Percentiles rank a stretch among this genome's conserved stretches.
These are phyloP conservation scores for Leccinellum albellum DNA, from an alignment of 768 basidiomycete species.

Conservation along the genomic window DNA sequence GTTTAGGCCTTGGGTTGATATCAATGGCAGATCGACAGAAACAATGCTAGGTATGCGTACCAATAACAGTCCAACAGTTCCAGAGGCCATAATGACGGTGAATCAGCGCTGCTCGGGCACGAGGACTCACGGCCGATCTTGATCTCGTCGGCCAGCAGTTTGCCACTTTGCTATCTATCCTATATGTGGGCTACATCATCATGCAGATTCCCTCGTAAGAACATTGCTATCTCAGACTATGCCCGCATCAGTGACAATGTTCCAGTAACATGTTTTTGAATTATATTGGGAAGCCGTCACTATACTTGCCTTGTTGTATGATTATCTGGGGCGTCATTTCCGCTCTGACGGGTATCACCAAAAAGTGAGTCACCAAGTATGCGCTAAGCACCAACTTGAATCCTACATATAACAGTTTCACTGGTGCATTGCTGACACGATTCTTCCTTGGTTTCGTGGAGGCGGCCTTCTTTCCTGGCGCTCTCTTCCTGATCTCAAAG, in stretches of 20 bases:
- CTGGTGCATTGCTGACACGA: slow-evolving; percentile 40
- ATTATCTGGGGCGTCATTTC: slow-evolving; percentile 66
- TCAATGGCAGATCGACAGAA: slow-evolving; percentile 54
- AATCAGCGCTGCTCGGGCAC: slow-evolving; percentile 60
- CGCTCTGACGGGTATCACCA: slow-evolving; percentile 38
- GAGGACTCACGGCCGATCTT: slow-evolving; percentile 65
- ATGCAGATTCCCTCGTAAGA: slow-evolving; percentile 42
- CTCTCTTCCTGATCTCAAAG: slow-evolving; percentile 37
- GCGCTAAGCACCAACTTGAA: background rate
- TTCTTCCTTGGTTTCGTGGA: slow-evolving; percentile 56
- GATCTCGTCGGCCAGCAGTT: slow-evolving; percentile 59
- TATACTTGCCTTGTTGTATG: slow-evolving; percentile 66
- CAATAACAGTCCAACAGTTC: background rate
- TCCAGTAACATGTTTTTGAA: slow-evolving; percentile 70
- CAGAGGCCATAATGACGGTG: background rate
- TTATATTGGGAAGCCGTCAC: slow-evolving; percentile 60
- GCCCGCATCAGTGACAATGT: background rate
- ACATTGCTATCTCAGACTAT: background rate
- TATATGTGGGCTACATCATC: slow-evolving; percentile 55
- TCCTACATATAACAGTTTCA: slow-evolving; percentile 31
- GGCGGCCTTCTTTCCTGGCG: slow-evolving; percentile 44
- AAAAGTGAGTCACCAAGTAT: slow-evolving; percentile 23
- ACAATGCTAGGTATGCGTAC: slow-evolving; percentile 55
- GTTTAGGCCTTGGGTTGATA: background rate
- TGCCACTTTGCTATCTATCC: slow-evolving; percentile 62